Evolutionary conservation across 2,329 filamentous ascomycete species (phyloP), one percentile per base, ranked within the genome.

Genomic region (Trichoderma brevicompactum): DNA sequence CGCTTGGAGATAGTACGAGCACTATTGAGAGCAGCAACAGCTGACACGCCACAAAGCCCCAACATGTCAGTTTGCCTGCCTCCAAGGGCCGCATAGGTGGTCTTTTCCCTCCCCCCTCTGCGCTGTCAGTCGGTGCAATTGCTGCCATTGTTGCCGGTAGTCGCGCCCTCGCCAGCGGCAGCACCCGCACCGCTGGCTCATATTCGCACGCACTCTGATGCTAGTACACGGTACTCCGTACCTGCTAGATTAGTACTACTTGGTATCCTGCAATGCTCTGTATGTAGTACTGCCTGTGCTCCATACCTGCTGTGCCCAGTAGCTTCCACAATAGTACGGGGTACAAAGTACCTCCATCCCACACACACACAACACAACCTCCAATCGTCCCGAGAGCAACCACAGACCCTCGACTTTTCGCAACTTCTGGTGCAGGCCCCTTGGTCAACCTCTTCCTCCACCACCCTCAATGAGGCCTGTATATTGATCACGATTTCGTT

Each of bases 401-500:
- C 19, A 43, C 19, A 38, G 28, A 46, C 52, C 36, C 44, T 46
- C 32, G 40, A 28, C 38, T 50, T 61, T 55, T 61, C 19, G 49
- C 56, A 65, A 41, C 69, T 68, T 72, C 68, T 72, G 70, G 71
- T 71, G 73, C 69, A 71, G 72, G 69, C 19, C 70, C 69, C 68
- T 65, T 44, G 54, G 65, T 64, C 64, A 63, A 49, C 62, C 61
- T 64, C 65, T 58, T 66, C 60, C 48, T 67, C 55, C 55, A 32
- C 68, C 68, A 66, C 70, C 70, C 65, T 69, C 70, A 69, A 75
- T 76, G 75, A 73, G 74, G 74, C 75, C 71, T 77, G 74, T 77
- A 75, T 75, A 75, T 76, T 76, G 73, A 77, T 72, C 69, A 41
- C 59, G 72, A 69, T 69, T 75, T 74, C 70, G 70, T 73, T 74